These are phyloP conservation scores for Chalaropsis thielavioides DNA, from an alignment of 2,329 filamentous ascomycete species.

Conservation along the genomic window DNA sequence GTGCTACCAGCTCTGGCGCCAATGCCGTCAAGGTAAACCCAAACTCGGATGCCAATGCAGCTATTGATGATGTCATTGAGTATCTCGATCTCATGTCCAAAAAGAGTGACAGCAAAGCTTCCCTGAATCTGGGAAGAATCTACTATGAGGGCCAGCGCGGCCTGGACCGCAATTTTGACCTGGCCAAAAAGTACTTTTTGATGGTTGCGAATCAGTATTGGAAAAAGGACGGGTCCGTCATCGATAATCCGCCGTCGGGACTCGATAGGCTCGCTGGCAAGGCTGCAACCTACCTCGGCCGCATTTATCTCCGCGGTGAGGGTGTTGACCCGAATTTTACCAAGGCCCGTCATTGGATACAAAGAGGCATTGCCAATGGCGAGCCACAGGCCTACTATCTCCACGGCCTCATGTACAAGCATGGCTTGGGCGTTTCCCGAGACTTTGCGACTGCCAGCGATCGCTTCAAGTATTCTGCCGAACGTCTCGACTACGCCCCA, in stretches of 20 bases:
- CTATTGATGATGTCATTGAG: constrained; percentile 85
- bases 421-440: constrained; percentile 57
- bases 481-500: constrained; percentile 58
- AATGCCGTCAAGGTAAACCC: constrained; percentile 62
- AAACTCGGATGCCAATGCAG: constrained; percentile 68
- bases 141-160: constrained; percentile 77
- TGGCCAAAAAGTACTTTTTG: constrained; percentile 69
- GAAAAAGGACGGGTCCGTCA: constrained; percentile 60
- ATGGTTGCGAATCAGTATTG: constrained; percentile 69
- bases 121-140: constrained; percentile 69
- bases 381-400: constrained; percentile 77
- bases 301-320: constrained; percentile 82
- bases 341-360: constrained; percentile 69
- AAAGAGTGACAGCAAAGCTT: constrained; percentile 78
- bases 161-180: constrained; percentile 55
- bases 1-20: constrained; percentile 69
- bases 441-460: constrained; percentile 60
- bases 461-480: constrained; percentile 63
- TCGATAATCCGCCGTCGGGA: constrained; percentile 51
- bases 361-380: constrained; percentile 56
- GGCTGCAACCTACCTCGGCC: constrained; percentile 72
- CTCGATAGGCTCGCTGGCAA: constrained; percentile 70
- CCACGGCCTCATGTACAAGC: constrained; percentile 67
- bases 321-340: constrained; percentile 66
- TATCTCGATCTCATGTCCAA: constrained; percentile 82